A percentile compares a stretch with the other conserved stretches of the same genome.
phyloP scores from a whole-genome alignment of 2,329 filamentous ascomycete genomes.

The Claviceps purpurea region DNA sequence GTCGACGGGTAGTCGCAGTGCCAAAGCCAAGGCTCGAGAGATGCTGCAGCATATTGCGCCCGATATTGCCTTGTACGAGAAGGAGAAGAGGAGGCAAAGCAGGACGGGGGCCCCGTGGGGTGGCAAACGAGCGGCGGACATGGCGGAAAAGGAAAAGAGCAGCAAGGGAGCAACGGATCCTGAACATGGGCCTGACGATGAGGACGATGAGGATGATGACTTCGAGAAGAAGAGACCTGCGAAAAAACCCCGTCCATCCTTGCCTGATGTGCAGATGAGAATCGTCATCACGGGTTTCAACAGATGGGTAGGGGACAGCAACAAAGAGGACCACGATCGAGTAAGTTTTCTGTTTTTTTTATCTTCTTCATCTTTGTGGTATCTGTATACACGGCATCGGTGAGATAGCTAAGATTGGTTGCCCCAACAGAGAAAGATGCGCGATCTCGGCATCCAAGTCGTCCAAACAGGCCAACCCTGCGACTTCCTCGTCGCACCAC shows the following conservation, averaged over 20 bases:
- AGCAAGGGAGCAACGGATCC: constrained; percentile 26
- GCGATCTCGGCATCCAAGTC: constrained; percentile 69
- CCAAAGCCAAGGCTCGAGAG: constrained; percentile 72
- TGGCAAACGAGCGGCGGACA: constrained; percentile 47
- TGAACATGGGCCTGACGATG: constrained; percentile 30
- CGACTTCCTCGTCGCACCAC: constrained; percentile 77
- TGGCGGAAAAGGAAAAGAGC: constrained; percentile 39
- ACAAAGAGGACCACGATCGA: constrained; percentile 67
- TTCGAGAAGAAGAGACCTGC: constrained; percentile 34
- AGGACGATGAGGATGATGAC: constrained; percentile 32
- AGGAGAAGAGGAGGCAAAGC: constrained; percentile 67
- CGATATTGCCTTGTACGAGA: constrained; percentile 84
- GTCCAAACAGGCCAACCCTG: constrained; percentile 63
- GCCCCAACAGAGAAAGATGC: constrained; percentile 55
- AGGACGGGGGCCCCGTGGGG: constrained; percentile 43
- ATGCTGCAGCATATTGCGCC: constrained; percentile 64
- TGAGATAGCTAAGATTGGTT: constrained; percentile 9
- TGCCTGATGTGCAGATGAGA: constrained; percentile 54
- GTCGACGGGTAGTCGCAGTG: constrained; percentile 65
- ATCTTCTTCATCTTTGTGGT: neutral
- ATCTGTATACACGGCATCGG: neutral
- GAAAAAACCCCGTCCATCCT: constrained; percentile 47
- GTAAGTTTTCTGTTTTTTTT: constrained; percentile 33
- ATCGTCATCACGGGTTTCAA: constrained; percentile 76
- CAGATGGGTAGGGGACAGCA: constrained; percentile 61